A percentile compares a stretch with the other conserved stretches of the same genome.
Conservation (phyloP, 1,139 yeast species). For the Taphrina communis region DNA sequence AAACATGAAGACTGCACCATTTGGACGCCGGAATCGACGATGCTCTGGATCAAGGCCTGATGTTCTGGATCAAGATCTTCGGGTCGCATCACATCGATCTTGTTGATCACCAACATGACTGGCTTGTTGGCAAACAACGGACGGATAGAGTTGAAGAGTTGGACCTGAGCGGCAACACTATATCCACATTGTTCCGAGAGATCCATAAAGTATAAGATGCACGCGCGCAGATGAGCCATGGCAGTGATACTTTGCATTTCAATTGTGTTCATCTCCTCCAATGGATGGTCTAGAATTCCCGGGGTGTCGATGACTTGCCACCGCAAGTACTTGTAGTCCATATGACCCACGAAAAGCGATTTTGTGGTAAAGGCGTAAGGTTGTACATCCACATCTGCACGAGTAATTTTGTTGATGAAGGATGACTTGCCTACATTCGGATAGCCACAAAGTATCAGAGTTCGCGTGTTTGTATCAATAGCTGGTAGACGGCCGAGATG, state of each 20-base stretch:
- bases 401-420: slow-evolving; percentile 87
- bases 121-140: slow-evolving; percentile 96
- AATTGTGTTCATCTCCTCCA: slow-evolving; percentile 98
- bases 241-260: slow-evolving; percentile 99
- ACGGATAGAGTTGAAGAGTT: slow-evolving; percentile 92
- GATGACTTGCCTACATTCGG: slow-evolving; percentile 99
- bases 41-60: slow-evolving; percentile 69
- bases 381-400: slow-evolving; percentile 98
- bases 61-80: slow-evolving; percentile 82
- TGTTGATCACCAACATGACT: slow-evolving; percentile 93
- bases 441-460: slow-evolving; percentile 94
- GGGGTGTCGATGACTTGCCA: slow-evolving; percentile 99
- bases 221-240: slow-evolving; percentile 95
- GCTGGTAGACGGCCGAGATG: slow-evolving; percentile 98
- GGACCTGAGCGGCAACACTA: slow-evolving; percentile 95
- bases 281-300: slow-evolving; percentile 97
- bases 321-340: slow-evolving; percentile 94
- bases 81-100: slow-evolving; percentile 83
- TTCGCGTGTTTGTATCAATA: slow-evolving; percentile 98
- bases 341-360: slow-evolving; percentile 93
- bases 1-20: slow-evolving; percentile 91
- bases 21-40: slow-evolving; percentile 66
- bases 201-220: slow-evolving; percentile 97
- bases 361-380: slow-evolving; percentile 99
- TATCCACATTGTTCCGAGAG: slow-evolving; percentile 98